Evolutionary conservation across 805 yeast genomes (phyloP), one percentile per base, ranked within the genome.

Genomic region (Kluyveromyces lactis): DNA sequence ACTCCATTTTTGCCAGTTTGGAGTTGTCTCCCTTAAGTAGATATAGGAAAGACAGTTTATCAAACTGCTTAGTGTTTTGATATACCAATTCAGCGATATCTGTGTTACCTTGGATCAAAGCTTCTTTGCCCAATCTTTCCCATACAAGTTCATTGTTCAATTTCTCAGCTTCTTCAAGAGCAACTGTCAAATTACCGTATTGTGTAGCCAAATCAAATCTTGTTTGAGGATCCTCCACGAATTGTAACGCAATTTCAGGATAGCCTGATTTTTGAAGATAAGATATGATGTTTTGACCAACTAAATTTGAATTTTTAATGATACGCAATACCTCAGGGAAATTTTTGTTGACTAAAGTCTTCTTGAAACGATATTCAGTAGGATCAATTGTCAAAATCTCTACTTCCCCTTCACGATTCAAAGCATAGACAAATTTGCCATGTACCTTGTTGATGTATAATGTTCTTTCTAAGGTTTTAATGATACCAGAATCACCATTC

Each of bases 221-320:
- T 31, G 97, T 86, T 61, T 89, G 95, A 4, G 97, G 82, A 60
- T 92, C 98, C 64, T 87, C 83, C 39, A 92, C 98, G 57, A 92
- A 94, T 63, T 90, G 97, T 46, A 92, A 72, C 2, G 99, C 98
- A 62, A 92, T 80, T 64, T 92, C 99, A 19, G 98, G 97, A 60
- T 82, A 90, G 2, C 98, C 99, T 57, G 86, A 77, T 68, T 89
- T 82, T 62, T 92, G 95, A 55, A 92, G 72, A 61, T 90, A 92
- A 3, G 94, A 92, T 60, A 92, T 89, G 57, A 92, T 92, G 60
- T 89, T 86, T 68, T 94, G 97, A 48, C 99, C 99, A 38, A 92
- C 98, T 56, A 92, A 72, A 55, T 85, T 87, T 17, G 97, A 89
- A 42, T 74, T 78, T 56, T 78, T 80, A 62, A 92, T 92, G 50